Percentiles rank a stretch among this genome's conserved stretches.
phyloP scores from a whole-genome alignment of 805 yeast genomes.

The Jamesozyma hellenica region DNA sequence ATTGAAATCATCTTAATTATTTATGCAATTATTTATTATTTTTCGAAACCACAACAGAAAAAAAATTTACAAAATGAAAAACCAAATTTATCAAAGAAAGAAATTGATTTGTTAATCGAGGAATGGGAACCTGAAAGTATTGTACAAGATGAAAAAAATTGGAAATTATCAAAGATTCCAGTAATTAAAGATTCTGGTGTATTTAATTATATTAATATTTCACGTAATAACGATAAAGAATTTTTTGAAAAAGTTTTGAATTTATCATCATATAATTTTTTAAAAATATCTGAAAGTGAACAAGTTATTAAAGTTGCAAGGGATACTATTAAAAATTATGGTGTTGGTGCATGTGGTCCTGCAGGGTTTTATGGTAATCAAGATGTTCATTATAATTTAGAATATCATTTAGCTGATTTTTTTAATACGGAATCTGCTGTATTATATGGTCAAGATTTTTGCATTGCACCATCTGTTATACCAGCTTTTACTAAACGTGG shows the following conservation, averaged over 20 bases:
- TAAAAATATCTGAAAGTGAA: constrained; percentile 46
- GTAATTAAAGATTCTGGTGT: constrained; percentile 47
- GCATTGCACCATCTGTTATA: constrained; percentile 76
- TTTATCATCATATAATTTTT: constrained; percentile 61
- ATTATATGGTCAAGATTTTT: constrained; percentile 86
- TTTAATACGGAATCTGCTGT: constrained; percentile 72
- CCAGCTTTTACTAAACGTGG: constrained; percentile 95
- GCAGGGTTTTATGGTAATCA: constrained; percentile 96
- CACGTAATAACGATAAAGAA: constrained; percentile 25
- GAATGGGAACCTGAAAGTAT: constrained; percentile 92
- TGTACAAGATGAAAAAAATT: constrained; percentile 30
- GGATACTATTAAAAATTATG: constrained; percentile 52
- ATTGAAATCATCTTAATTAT: constrained; percentile 67
- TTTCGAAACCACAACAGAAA: constrained; percentile 59
- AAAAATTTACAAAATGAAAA: constrained; percentile 65
- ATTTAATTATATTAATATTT: constrained; percentile 20
- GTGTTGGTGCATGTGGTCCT: constrained; percentile 98
- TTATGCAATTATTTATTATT: constrained; percentile 76
- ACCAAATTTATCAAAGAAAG: constrained; percentile 49
- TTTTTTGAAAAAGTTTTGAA: constrained; percentile 40
- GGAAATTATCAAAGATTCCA: constrained; percentile 61
- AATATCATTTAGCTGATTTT: constrained; percentile 62
- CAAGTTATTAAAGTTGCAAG: constrained; percentile 45
- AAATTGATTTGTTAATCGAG: constrained; percentile 70
- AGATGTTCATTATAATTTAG: constrained; percentile 76